These are phyloP conservation scores for Eutrema japonicum DNA, from an alignment of 345 rosid species.

Conservation along the genomic window DNA sequence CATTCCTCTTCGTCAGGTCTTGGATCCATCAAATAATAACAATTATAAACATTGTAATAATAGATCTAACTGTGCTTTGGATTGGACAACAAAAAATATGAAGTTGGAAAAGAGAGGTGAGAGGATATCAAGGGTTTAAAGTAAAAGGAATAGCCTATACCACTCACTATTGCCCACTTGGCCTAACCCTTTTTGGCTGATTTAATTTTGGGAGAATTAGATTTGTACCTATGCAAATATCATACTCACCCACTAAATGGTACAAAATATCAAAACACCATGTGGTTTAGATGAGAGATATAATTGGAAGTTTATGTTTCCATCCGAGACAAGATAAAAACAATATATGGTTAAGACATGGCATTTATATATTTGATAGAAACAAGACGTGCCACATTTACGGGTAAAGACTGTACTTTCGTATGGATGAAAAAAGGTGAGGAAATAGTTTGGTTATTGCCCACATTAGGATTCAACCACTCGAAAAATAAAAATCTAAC, in stretches of 20 bases:
- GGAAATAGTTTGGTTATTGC: slow-evolving; percentile 38
- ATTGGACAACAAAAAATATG: slow-evolving; percentile 32
- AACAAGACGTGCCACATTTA: slow-evolving; percentile 40
- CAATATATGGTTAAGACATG: slow-evolving; percentile 35
- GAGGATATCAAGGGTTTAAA: slow-evolving; percentile 33
- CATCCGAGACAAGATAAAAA: slow-evolving; percentile 18
- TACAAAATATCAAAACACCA: slow-evolving; percentile 33
- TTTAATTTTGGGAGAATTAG: slow-evolving; percentile 2
- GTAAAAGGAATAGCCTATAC: slow-evolving; percentile 26
- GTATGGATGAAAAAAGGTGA: slow-evolving; percentile 39
- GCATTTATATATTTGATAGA: slow-evolving; percentile 41
- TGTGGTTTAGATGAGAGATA: slow-evolving; percentile 33
- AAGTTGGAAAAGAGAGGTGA: slow-evolving; percentile 28
- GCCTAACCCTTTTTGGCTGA: slow-evolving; percentile 10
- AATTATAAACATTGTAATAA: slow-evolving; percentile 26
- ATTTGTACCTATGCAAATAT: slow-evolving; percentile 20
- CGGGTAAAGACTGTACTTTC: slow-evolving; percentile 37
- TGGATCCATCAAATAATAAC: slow-evolving; percentile 29
- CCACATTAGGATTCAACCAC: slow-evolving; percentile 44
- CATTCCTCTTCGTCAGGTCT: slow-evolving; percentile 14
- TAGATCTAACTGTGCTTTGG: slow-evolving; percentile 20
- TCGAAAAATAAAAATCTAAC: background rate
- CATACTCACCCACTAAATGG: slow-evolving; percentile 36
- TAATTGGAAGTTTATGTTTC: slow-evolving; percentile 41
- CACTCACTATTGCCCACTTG: slow-evolving; percentile 28